Conservation (phyloP, 345 rosid species). For the Brassica cretica region DNA sequence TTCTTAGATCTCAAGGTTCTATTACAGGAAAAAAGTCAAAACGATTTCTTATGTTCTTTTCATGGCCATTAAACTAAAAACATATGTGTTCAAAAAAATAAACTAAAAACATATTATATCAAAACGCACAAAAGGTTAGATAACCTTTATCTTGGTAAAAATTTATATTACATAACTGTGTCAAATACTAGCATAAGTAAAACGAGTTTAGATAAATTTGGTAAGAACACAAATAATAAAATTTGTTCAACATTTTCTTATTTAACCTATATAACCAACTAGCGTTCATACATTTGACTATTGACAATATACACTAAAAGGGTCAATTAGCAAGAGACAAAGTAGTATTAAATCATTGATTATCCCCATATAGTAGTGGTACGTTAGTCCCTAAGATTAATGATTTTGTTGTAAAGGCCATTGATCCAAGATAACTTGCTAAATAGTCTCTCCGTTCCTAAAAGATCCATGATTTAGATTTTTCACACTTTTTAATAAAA, state of each 20-base stretch:
- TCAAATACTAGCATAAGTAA: not conserved
- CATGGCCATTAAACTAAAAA: constrained; percentile 14
- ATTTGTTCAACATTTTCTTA: not conserved
- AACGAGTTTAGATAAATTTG: not conserved
- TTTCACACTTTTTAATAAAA: too few species aligned
- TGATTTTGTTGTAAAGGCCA: not conserved
- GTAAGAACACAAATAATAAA: not conserved
- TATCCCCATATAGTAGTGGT: not conserved
- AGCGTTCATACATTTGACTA: not conserved
- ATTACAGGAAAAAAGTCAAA: constrained; percentile 27
- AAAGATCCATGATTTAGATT: too few species aligned
- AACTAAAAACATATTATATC: constrained; percentile 6
- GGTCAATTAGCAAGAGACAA: not conserved
- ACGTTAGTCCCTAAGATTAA: not conserved
- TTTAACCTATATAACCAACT: not conserved
- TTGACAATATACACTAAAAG: not conserved
- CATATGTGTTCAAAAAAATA: not conserved
- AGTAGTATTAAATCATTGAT: not conserved
- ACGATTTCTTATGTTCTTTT: constrained; percentile 26
- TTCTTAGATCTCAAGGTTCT: constrained; percentile 36
- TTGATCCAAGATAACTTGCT: constrained; percentile 2
- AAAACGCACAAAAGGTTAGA: not conserved
- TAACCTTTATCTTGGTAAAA: not conserved
- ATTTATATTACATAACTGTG: not conserved
- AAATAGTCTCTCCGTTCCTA: not conserved